A percentile compares a stretch with the other conserved stretches of the same genome.
Conservation (phyloP, 768 basidiomycete species). For the Tricholoma matsutake region DNA sequence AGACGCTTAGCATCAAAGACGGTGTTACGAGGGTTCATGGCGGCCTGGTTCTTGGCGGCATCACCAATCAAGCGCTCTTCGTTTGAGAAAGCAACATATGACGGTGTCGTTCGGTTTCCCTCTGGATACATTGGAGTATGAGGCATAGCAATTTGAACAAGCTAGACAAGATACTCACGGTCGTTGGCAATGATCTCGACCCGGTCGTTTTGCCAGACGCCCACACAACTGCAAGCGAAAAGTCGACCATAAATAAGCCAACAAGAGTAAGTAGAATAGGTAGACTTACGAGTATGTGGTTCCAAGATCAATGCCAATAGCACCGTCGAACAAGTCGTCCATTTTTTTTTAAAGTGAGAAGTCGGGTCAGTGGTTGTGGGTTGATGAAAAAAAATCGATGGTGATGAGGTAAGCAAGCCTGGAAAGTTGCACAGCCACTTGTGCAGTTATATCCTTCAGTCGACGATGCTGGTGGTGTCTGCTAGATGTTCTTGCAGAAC, state of each 20-base stretch:
- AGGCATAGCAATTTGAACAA: neutral
- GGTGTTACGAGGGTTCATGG: constrained; percentile 99
- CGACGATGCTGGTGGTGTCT: constrained; percentile 32
- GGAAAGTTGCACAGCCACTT: constrained; percentile 44
- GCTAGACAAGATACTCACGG: constrained; percentile 51
- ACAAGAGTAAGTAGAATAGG: constrained; percentile 6
- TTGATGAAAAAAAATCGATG: constrained; percentile 47
- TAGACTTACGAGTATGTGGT: constrained; percentile 89
- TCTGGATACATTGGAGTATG: constrained; percentile 42
- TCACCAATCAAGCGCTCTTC: constrained; percentile 98
- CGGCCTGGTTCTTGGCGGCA: constrained; percentile 98
- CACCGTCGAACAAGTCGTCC: constrained; percentile 94
- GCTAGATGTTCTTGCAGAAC: constrained; percentile 26
- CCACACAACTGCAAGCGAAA: constrained; percentile 73
- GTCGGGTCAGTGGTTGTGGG: constrained; percentile 34
- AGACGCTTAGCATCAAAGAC: constrained; percentile 99
- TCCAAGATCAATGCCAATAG: constrained; percentile 95
- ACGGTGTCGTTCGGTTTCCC: constrained; percentile 98
- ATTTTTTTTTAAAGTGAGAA: constrained; percentile 51
- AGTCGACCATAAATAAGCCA: constrained; percentile 8
- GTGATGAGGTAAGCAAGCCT: constrained; percentile 55
- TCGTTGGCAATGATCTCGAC: constrained; percentile 99
- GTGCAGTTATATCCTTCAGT: constrained; percentile 33
- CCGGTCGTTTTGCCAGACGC: constrained; percentile 99
- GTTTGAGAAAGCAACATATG: constrained; percentile 96